Base-by-base conservation (phyloP, 2,329 filamentous ascomycete genomes). In the Fusarium transvaalense region DNA sequence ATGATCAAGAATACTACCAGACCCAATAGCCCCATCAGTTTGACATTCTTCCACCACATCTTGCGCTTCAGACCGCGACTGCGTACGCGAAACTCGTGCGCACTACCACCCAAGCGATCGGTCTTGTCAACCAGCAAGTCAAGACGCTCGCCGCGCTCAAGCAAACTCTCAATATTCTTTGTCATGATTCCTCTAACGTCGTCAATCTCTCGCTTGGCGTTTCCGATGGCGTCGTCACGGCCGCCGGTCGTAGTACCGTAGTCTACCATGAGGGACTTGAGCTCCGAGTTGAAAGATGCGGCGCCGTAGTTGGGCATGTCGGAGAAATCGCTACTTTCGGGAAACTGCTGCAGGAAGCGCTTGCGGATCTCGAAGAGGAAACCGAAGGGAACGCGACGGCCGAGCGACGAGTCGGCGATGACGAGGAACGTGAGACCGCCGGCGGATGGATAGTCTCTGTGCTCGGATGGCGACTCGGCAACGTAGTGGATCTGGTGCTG, bases 1-100 rank as follows among this genome's bases (percentile, higher is more conserved):
- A 89, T 72, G 70, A 89, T 86, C 66, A 89, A 76, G 43, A 84
- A 76, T 27, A 96, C 80, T 3, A 94, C 93, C 43, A 97, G 76
- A 6, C 80, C 84, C 65, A 94, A 76, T 72, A 99, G 79, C 9
- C 88, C 90, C 94, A 98, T 97, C 72, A 99, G 82, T 83, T 97
- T 97, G 45, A 97, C 87, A 79, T 99, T 98, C 89, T 98, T 98
- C 95, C 95, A 98, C 96, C 96, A 99, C 96, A 99, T 98, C 80
- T 91, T 88, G 76, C 97, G 87, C 82, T 96, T 92, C 73, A 99
- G 80, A 1, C 93, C 94, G 27, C 94, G 85, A 78, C 92, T 97
- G 71, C 95, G 86, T 19, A 98, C 90, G 53, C 96, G 85, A 77
- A 99, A 99, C 78, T 99, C 96, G 73, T 91, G 86, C 54, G 96